These are phyloP conservation scores for Monosporascus sp. DNA, from an alignment of 2,329 filamentous ascomycete genomes.

Conservation along the genomic window DNA sequence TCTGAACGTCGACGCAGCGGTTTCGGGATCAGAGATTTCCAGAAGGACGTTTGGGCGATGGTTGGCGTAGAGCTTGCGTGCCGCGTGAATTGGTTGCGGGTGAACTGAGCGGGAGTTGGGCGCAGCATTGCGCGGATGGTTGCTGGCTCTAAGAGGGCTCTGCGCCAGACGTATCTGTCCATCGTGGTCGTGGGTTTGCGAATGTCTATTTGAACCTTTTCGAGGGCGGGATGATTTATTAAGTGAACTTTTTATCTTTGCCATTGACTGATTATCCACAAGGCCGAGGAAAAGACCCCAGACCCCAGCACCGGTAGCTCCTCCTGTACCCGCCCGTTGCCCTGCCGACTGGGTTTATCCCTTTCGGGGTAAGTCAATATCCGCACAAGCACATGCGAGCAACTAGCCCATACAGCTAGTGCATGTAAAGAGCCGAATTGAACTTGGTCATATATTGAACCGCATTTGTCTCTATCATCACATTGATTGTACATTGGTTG, in stretches of 20 bases:
- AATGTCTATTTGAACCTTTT: neutral
- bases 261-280: neutral
- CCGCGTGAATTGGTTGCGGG: conserved; percentile 11
- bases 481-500: neutral
- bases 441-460: neutral
- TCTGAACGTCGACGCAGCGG: conserved; percentile 46
- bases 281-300: neutral
- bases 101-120: neutral
- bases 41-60: conserved; percentile 55
- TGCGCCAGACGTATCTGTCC: conserved; percentile 11
- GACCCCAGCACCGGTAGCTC: neutral
- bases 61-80: conserved; percentile 39
- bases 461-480: neutral
- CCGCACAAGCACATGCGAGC: neutral
- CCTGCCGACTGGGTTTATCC: neutral
- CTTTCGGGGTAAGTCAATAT: neutral
- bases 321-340: neutral
- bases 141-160: conserved; percentile 9
- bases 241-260: neutral
- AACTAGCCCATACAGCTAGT: neutral
- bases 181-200: conserved; percentile 3
- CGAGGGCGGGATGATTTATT: neutral
- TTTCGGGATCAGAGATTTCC: conserved; percentile 65
- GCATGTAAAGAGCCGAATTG: neutral
- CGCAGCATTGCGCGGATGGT: conserved; percentile 1